Evolutionary conservation across 2,329 filamentous ascomycete species (phyloP).

Genomic region (Corniculantispora saksenae): DNA sequence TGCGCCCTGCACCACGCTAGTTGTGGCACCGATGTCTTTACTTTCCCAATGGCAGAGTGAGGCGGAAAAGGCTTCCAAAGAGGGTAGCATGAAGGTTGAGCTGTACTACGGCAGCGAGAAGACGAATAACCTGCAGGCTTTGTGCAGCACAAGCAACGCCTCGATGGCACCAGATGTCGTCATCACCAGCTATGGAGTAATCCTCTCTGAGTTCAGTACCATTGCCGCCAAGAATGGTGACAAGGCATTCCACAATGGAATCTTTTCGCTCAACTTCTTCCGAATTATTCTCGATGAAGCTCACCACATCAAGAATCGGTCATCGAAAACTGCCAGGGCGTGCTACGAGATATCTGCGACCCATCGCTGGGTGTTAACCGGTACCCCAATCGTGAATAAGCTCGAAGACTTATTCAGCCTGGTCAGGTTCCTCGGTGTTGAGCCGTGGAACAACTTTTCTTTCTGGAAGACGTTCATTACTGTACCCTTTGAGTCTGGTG

Average conservation of each 20-base stretch:
- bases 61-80: constrained; percentile 83
- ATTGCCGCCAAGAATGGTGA: constrained; percentile 68
- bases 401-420: constrained; percentile 93
- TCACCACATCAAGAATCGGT: constrained; percentile 86
- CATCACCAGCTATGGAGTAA: constrained; percentile 91
- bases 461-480: constrained; percentile 99
- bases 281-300: constrained; percentile 94
- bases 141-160: constrained; percentile 76
- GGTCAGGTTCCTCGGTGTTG: constrained; percentile 87
- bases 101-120: constrained; percentile 94
- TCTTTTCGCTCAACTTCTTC: constrained; percentile 94
- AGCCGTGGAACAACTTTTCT: constrained; percentile 98
- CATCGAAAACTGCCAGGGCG: constrained; percentile 91
- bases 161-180: constrained; percentile 81
- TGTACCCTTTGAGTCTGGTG: constrained; percentile 91
- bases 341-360: constrained; percentile 86
- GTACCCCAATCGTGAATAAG: constrained; percentile 94
- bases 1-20: constrained; percentile 87
- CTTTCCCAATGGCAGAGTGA: constrained; percentile 98
- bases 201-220: constrained; percentile 82
- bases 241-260: constrained; percentile 64
- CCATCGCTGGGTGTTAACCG: constrained; percentile 91
- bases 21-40: constrained; percentile 95
- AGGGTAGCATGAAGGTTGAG: constrained; percentile 78
- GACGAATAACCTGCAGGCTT: constrained; percentile 69